Evolutionary conservation across 441 rosid genomes (phyloP).

Genomic region (Euphorbia schlechtendalii): DNA sequence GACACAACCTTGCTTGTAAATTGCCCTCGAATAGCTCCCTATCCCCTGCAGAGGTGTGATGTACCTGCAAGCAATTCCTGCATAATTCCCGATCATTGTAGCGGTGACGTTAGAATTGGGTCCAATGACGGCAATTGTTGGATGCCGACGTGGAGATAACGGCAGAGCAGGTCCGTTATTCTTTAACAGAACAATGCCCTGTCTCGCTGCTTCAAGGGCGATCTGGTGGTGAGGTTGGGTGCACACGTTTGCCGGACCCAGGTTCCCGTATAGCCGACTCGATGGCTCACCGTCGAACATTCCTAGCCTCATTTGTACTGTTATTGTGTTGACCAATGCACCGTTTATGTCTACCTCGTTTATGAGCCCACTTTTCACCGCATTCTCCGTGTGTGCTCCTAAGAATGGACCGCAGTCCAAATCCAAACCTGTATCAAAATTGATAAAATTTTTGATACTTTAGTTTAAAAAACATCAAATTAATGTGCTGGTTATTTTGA

Average conservation of each 20-base stretch:
- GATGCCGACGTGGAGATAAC: slow-evolving; percentile 46
- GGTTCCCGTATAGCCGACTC: slow-evolving; percentile 46
- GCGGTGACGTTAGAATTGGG: slow-evolving; percentile 66
- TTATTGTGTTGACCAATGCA: slow-evolving; percentile 49
- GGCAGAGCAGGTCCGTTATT: slow-evolving; percentile 57
- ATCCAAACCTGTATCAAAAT: slow-evolving; percentile 58
- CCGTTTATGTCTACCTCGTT: slow-evolving; percentile 49
- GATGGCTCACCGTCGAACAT: slow-evolving; percentile 78
- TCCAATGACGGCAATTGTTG: slow-evolving; percentile 61
- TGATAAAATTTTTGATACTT: background rate
- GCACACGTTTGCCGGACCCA: slow-evolving; percentile 68
- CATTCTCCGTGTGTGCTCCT: slow-evolving; percentile 55
- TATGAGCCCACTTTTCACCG: slow-evolving; percentile 51
- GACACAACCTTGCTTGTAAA: slow-evolving; percentile 53
- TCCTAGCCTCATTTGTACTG: slow-evolving; percentile 87
- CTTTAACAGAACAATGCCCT: slow-evolving; percentile 84
- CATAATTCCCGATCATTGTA: slow-evolving; percentile 92
- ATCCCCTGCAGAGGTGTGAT: slow-evolving; percentile 77
- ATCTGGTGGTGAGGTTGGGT: slow-evolving; percentile 68
- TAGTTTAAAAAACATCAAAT: too few relatives aligned
- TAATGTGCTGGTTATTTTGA: too few relatives aligned
- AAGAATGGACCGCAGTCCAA: slow-evolving; percentile 79
- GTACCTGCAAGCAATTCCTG: slow-evolving; percentile 81
- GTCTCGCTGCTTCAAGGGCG: slow-evolving; percentile 88
- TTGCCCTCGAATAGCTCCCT: slow-evolving; percentile 42